phyloP scores from a whole-genome alignment of 2,329 filamentous ascomycete species.

The Claviceps purpurea region DNA sequence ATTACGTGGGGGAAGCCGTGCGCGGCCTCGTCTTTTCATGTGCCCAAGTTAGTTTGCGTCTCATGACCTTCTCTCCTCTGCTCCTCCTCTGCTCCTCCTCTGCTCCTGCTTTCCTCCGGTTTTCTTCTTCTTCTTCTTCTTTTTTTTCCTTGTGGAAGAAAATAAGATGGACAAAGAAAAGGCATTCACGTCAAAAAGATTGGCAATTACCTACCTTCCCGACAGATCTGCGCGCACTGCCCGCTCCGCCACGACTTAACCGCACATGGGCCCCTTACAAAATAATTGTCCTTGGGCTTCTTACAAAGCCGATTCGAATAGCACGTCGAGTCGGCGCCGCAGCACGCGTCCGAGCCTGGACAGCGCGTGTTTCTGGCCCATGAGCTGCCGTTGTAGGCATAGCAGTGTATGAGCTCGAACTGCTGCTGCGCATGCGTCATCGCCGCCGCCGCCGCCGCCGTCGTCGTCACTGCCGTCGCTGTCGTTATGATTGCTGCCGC shows the following conservation, averaged over 20 bases:
- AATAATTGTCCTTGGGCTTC: neutral
- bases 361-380: neutral
- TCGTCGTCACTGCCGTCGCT: neutral
- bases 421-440: neutral
- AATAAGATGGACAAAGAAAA: too few relatives aligned
- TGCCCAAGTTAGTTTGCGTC: neutral
- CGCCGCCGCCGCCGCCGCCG: neutral
- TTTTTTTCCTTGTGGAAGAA: too few relatives aligned
- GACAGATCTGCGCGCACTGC: slow-evolving; percentile 1
- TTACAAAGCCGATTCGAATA: slow-evolving; percentile 2
- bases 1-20: neutral
- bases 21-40: neutral
- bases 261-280: slow-evolving; percentile 1
- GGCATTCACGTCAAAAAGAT: too few relatives aligned
- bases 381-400: neutral
- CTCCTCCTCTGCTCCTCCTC: too few relatives aligned
- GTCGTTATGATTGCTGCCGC: neutral
- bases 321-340: neutral
- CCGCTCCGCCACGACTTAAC: neutral
- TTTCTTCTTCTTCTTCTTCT: neutral
- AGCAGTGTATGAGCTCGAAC: neutral
- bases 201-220: neutral
- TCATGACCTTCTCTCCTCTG: neutral
- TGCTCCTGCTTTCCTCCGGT: neutral
- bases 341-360: slow-evolving; percentile 3